A percentile compares a stretch with the other conserved stretches of the same genome.
These are phyloP conservation scores for Termitomyces sp. DNA, from an alignment of 768 basidiomycete genomes.

Conservation along the genomic window DNA sequence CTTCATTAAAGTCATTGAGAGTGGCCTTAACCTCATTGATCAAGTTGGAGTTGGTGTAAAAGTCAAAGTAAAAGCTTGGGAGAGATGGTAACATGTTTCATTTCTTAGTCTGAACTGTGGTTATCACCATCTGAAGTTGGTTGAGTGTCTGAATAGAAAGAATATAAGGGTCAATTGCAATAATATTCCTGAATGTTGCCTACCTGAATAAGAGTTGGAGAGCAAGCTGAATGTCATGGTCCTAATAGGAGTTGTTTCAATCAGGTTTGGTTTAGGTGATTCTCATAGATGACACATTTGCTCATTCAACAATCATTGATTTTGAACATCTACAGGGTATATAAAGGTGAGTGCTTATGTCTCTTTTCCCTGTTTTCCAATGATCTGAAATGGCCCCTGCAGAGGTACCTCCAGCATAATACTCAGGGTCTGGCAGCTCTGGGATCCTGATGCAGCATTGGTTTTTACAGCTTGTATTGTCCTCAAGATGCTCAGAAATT, in stretches of 20 bases:
- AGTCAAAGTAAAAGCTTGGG: constrained; percentile 39
- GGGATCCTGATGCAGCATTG: neutral
- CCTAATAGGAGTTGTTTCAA: too few relatives aligned
- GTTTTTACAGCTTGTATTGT: neutral
- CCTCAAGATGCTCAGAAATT: too few relatives aligned
- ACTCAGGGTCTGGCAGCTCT: neutral
- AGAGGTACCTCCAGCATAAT: neutral
- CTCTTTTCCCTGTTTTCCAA: neutral
- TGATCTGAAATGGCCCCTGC: neutral
- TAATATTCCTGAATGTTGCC: constrained; percentile 12
- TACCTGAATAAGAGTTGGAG: constrained; percentile 54
- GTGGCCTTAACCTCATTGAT: constrained; percentile 72
- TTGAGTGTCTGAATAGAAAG: constrained; percentile 38
- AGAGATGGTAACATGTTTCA: constrained; percentile 53
- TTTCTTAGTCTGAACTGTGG: constrained; percentile 33
- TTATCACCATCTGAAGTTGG: constrained; percentile 48
- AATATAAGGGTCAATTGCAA: constrained; percentile 1
- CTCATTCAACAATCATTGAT: too few relatives aligned
- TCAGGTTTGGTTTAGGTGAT: too few relatives aligned
- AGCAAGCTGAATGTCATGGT: constrained; percentile 53
- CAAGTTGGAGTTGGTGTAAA: constrained; percentile 51
- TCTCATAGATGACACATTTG: too few relatives aligned
- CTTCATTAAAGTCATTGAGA: constrained; percentile 62
- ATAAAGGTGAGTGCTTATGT: too few relatives aligned
- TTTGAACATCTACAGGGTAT: too few relatives aligned